Percentiles rank a stretch among this genome's conserved stretches.
Evolutionary conservation across 2,329 filamentous ascomycete species (phyloP).

Genomic region (Bipolaris victoriae): DNA sequence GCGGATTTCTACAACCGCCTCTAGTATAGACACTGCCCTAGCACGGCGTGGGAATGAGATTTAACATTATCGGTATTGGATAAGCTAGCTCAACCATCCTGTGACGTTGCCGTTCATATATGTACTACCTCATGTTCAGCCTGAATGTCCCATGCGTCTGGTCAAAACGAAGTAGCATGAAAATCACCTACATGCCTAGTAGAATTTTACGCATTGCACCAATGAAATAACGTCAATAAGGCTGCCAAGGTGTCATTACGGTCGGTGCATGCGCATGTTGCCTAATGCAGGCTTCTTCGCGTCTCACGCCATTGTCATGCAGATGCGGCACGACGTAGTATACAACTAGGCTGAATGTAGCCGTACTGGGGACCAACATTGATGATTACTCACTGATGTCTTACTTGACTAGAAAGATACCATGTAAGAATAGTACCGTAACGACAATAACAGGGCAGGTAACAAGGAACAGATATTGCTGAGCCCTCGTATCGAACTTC

Average conservation of each 20-base stretch:
- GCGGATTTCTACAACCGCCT: neutral
- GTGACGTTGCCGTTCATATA: slow-evolving; percentile 6
- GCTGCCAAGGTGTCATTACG: neutral
- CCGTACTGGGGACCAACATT: neutral
- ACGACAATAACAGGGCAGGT: neutral
- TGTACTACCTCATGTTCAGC: slow-evolving; percentile 22
- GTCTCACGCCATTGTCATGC: neutral
- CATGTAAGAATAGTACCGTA: no score
- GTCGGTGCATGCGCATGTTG: neutral
- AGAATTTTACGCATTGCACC: neutral
- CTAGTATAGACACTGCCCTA: neutral
- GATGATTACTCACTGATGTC: neutral
- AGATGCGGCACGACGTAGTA: neutral
- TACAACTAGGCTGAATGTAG: no score
- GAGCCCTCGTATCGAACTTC: neutral
- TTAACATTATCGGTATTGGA: neutral
- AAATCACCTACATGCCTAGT: neutral
- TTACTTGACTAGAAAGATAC: neutral
- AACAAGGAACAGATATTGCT: neutral
- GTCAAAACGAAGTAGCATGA: neutral
- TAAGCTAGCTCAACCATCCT: slow-evolving; percentile 1
- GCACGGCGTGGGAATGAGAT: slow-evolving; percentile 4
- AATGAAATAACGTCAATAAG: neutral
- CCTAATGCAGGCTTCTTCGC: neutral
- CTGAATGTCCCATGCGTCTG: slow-evolving; percentile 15